Evolutionary conservation across 108 stramenopile genomes (phyloP), one percentile per base, ranked within the genome.

Genomic region (Cyclotella kingstonii): DNA sequence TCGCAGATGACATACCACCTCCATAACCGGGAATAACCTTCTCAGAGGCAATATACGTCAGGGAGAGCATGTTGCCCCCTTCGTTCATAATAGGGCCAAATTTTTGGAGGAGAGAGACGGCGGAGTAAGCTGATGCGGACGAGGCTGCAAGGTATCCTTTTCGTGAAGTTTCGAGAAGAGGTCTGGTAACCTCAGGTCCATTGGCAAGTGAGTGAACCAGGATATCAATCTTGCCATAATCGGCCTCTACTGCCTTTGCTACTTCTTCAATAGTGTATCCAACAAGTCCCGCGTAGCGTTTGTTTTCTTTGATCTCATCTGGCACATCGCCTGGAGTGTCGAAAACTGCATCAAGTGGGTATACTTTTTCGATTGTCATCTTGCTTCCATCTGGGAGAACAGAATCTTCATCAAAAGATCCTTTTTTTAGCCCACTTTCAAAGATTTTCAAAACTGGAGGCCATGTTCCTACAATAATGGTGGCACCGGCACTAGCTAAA

Each of bases 21-120:
- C 98, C 98, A 66, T 98, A 98, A 38, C 98, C 98, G 23, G 98
- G 96, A 62, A 98, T 96, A 29, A 96, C 98, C 78, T 94, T 90
- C 77, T 98, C 98, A 49, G 94, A 94, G 21, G 98, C 98, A 78
- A 98, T 95, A 87, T 98, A 98, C 12, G 95, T 96, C 39, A 98
- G 84, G 40, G 95, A 96, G n/a, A 98, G 70, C 62, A 93, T 81
- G 51, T 87, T 58, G 10, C 90, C 90, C 30, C 94, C 96, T 53
- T 83, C 79, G 73, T 95, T 96, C 96, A 98, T 97, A 83, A 97
- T 90, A 26, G 98, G 98, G 23, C 84, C 98, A 58, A 97, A 95
- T 47, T 95, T 84, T 79, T 95, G 95, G 26, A 97, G 72, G 29
- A 98, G 86, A 36, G 87, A 87, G 14, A 98, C 98, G 51, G 90